phyloP scores from a whole-genome alignment of 2,329 filamentous ascomycete species.

The Fusarium sp. region DNA sequence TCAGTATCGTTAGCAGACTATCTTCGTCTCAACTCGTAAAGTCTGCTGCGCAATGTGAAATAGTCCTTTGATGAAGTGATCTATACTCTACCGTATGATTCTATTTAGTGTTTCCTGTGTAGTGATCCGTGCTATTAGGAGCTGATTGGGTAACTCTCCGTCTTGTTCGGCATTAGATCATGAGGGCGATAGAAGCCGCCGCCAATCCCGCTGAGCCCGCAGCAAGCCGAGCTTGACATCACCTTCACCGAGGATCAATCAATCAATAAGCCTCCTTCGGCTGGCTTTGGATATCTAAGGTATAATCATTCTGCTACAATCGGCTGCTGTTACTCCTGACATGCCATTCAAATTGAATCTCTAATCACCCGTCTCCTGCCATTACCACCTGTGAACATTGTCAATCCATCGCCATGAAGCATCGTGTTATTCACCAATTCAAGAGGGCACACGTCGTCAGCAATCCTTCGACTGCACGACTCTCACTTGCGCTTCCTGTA shows the following conservation, averaged over 20 bases:
- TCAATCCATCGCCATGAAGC: slow-evolving; percentile 45
- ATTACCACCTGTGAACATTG: slow-evolving; percentile 1
- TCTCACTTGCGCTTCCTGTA: slow-evolving; percentile 27
- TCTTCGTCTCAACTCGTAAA: background rate
- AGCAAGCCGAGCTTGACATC: slow-evolving; percentile 51
- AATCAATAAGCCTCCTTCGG: slow-evolving; percentile 37
- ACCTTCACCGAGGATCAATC: slow-evolving; percentile 42
- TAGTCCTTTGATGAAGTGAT: background rate
- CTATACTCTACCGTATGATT: background rate
- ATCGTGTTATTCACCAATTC: slow-evolving; percentile 45
- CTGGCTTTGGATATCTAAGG: slow-evolving; percentile 33
- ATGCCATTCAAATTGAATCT: slow-evolving; percentile 24
- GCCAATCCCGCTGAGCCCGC: slow-evolving; percentile 44
- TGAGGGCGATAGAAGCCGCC: slow-evolving; percentile 40
- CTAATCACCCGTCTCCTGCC: slow-evolving; percentile 13
- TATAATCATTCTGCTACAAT: slow-evolving; percentile 12
- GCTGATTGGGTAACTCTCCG: slow-evolving; percentile 21
- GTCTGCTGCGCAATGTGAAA: background rate
- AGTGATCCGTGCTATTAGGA: background rate
- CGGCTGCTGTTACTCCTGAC: slow-evolving; percentile 1
- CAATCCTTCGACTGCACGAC: slow-evolving; percentile 23
- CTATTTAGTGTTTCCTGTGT: background rate
- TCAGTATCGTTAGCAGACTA: background rate
- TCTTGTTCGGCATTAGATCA: slow-evolving; percentile 45
- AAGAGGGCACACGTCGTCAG: slow-evolving; percentile 41